Conservation (phyloP, 805 yeast species). For the Wickerhamiella spandovensis region DNA sequence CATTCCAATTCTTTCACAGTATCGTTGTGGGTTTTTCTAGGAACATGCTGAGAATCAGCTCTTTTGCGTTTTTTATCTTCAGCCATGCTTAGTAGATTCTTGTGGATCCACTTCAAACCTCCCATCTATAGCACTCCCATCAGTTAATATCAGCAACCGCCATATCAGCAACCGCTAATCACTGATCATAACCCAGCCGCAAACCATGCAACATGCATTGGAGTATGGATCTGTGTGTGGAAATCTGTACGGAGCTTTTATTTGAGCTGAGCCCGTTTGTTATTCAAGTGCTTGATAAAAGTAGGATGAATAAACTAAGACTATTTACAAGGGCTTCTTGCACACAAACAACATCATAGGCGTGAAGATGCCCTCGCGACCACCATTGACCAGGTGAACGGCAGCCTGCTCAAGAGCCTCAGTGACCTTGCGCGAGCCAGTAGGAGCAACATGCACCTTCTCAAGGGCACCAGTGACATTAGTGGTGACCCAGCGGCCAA, state of each 20-base stretch:
- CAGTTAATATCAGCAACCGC: too few species aligned
- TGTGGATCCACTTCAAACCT: too few species aligned
- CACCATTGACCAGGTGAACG: slow-evolving; percentile 87
- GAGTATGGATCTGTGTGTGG: background rate
- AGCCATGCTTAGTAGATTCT: background rate
- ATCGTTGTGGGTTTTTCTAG: background rate
- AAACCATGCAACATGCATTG: background rate
- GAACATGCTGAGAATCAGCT: background rate
- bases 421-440: slow-evolving; percentile 83
- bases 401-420: slow-evolving; percentile 95
- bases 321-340: slow-evolving; percentile 49
- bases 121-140: too few species aligned
- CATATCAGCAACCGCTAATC: too few species aligned
- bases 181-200: too few species aligned
- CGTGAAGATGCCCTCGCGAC: slow-evolving; percentile 75
- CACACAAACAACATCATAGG: slow-evolving; percentile 95
- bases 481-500: slow-evolving; percentile 82
- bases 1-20: background rate
- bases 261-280: background rate
- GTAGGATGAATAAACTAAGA: background rate
- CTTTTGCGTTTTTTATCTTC: background rate
- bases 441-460: slow-evolving; percentile 76
- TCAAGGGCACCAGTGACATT: slow-evolving; percentile 71
- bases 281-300: background rate
- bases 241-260: background rate